Evolutionary conservation across 2,329 filamentous ascomycete genomes (phyloP).

Genomic region (Cladophialophora immunda): DNA sequence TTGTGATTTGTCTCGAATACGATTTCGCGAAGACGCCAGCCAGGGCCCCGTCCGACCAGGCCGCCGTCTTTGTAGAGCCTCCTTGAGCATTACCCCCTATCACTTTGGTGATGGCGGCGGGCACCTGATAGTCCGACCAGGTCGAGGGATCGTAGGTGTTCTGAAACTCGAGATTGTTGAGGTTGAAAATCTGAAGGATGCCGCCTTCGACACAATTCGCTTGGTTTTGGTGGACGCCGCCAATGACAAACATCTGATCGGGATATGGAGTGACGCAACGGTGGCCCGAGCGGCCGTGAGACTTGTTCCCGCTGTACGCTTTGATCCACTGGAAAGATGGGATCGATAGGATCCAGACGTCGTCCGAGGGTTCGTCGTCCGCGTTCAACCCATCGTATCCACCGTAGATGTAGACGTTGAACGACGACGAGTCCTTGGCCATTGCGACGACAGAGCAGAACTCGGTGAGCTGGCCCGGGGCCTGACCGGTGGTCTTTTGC

Average conservation of each 20-base stretch:
- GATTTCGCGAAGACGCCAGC: constrained; percentile 61
- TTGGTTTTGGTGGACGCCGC: constrained; percentile 43
- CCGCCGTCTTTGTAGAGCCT: constrained; percentile 42
- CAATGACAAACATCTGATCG: constrained; percentile 54
- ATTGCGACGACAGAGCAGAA: constrained; percentile 54
- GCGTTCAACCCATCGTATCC: constrained; percentile 43
- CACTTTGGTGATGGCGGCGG: constrained; percentile 41
- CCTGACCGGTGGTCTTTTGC: constrained; percentile 51
- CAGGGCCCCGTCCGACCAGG: constrained; percentile 51
- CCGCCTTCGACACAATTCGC: constrained; percentile 34
- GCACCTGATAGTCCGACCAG: constrained; percentile 47
- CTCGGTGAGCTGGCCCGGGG: constrained; percentile 47
- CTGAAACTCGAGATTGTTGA: constrained; percentile 47
- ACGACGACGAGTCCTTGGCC: constrained; percentile 49
- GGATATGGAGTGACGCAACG: constrained; percentile 57
- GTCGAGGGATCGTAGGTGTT: constrained; percentile 43
- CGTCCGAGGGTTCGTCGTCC: constrained; percentile 47
- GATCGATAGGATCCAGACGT: constrained; percentile 48
- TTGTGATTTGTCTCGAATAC: constrained; percentile 65
- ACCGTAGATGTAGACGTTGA: constrained; percentile 49
- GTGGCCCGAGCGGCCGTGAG: constrained; percentile 45
- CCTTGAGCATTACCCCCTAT: constrained; percentile 50
- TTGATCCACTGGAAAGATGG: constrained; percentile 49
- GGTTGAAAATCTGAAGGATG: constrained; percentile 58
- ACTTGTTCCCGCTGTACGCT: constrained; percentile 43